Evolutionary conservation across 108 stramenopile genomes (phyloP), one percentile per base, ranked within the genome.

Genomic region (Cafeteria roenbergensis): DNA sequence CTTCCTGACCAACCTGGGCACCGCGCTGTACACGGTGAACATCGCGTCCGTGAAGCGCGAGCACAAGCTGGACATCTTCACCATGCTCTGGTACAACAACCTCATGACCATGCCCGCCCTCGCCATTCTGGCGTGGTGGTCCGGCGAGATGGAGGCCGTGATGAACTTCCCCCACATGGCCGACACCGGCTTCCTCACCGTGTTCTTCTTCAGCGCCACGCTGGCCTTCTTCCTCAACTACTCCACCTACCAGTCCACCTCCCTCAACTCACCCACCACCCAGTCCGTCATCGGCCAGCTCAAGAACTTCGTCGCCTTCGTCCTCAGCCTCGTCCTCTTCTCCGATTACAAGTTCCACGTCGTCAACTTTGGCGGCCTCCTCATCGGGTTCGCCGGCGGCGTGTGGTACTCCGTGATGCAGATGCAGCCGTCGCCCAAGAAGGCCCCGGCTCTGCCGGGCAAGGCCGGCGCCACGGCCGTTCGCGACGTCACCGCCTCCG

Each of bases 271-370:
- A 2, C 29, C 59, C 9, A 27, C 59, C 37, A 27, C n/a, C 37
- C 59, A 61, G 59, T 26, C 59, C 59, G 59, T 61, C 24, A n/a
- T 61, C 21, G 59, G 59, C 22, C 59, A 61, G 59, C 24, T 61
- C 20, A 61, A 61, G 59, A 61, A 61, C 59, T 61, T 61, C n/a
- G 37, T 22, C 22, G 59, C 22, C 20, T 61, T 61, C 59, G 24
- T 61, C 37, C 59, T 61, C 17, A 3, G 29, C 37, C 37, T 61
- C 24, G 17, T 27, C 2, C n/a, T 61, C 17, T 61, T 61, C n/a
- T 9, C 8, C n/a, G 59, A 61, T 25, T 61, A 61, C 59, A n/a
- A 29, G 24, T 61, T 26, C 37, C 29, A 61, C 24, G 20, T 27
- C 2, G 30, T 32, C 59, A 61, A 61, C 37, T 61, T 61, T 32